phyloP scores from a whole-genome alignment of 1,139 yeast species.

The Suhomyces ambrosiae region DNA sequence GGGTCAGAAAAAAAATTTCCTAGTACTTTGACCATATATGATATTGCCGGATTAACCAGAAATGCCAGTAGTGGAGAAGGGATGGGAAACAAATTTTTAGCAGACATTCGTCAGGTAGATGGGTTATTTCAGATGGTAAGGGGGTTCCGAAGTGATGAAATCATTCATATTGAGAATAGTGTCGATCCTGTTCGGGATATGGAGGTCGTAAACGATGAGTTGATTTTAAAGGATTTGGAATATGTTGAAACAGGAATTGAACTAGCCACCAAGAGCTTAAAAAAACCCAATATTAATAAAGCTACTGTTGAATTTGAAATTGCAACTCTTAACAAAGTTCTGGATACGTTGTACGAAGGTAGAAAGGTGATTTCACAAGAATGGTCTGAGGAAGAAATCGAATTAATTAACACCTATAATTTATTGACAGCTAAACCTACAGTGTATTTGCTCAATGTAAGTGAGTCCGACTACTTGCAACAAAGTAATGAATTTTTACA shows the following conservation, averaged over 20 bases:
- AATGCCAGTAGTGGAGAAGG: constrained; percentile 81
- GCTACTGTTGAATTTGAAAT: constrained; percentile 43
- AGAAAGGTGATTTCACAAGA: constrained; percentile 44
- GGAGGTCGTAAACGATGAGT: constrained; percentile 69
- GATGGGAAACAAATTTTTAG: constrained; percentile 70
- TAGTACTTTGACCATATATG: constrained; percentile 61
- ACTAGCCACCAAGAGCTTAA: constrained; percentile 43
- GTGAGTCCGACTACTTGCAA: constrained; percentile 51
- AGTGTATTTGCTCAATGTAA: constrained; percentile 61
- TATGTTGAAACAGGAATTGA: constrained; percentile 60
- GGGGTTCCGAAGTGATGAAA: constrained; percentile 67
- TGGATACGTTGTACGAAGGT: constrained; percentile 60
- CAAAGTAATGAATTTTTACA: constrained; percentile 48
- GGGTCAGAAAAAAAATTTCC: constrained; percentile 55
- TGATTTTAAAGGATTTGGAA: constrained; percentile 72
- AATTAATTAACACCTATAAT: constrained; percentile 58
- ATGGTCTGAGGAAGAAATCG: constrained; percentile 60
- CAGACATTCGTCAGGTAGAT: constrained; percentile 72
- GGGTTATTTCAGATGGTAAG: constrained; percentile 73
- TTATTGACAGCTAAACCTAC: constrained; percentile 74
- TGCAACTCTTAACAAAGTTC: constrained; percentile 48
- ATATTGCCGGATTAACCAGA: constrained; percentile 74
- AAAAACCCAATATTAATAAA: constrained; percentile 36
- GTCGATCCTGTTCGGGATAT: constrained; percentile 72
- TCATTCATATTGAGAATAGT: constrained; percentile 65